A percentile compares a stretch with the other conserved stretches of the same genome.
phyloP scores from a whole-genome alignment of 345 rosid genomes.

The Salix viminalis region DNA sequence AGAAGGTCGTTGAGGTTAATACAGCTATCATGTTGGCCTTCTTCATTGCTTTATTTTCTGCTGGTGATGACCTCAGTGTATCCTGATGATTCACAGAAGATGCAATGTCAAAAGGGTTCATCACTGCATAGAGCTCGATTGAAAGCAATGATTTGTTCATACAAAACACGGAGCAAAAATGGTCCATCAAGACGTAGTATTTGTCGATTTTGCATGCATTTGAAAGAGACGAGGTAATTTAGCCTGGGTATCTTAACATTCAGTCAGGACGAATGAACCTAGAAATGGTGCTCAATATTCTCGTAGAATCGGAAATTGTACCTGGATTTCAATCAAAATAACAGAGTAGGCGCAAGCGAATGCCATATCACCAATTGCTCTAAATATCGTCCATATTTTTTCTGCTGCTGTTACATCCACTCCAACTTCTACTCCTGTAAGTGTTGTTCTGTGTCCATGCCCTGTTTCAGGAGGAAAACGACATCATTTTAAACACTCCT shows the following conservation, averaged over 20 bases:
- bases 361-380: slow-evolving; percentile 25
- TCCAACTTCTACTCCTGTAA: slow-evolving; percentile 25
- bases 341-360: slow-evolving; percentile 22
- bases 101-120: no score
- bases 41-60: slow-evolving; percentile 7
- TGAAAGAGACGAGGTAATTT: no score
- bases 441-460: slow-evolving; percentile 3
- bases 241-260: no score
- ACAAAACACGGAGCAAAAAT: no score
- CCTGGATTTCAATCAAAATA: slow-evolving; percentile 22
- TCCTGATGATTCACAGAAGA: background rate
- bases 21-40: background rate
- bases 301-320: background rate
- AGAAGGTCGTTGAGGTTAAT: slow-evolving; percentile 5
- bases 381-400: slow-evolving; percentile 21
- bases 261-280: no score
- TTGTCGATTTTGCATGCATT: no score
- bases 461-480: background rate
- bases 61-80: background rate
- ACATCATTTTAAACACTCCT: no score
- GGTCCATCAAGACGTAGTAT: no score
- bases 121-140: no score
- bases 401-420: slow-evolving; percentile 8
- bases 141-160: no score
- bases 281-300: no score